Percentiles rank a stretch among this genome's conserved stretches.
These are phyloP conservation scores for Chloris gayana DNA, from an alignment of 176 grass and related monocot species.

Conservation along the genomic window DNA sequence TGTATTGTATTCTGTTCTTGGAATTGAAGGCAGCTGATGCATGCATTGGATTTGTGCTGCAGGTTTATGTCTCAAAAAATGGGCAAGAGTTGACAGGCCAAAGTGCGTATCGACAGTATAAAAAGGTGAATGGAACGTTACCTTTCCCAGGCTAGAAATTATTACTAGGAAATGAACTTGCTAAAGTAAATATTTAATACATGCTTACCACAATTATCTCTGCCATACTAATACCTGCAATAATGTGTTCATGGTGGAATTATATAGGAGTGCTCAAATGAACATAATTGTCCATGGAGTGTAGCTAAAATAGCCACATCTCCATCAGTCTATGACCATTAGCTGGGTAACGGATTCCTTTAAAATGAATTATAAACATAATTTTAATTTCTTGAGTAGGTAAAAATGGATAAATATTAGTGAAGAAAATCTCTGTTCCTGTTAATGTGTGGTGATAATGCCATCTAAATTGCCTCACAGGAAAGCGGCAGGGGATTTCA, in stretches of 20 bases:
- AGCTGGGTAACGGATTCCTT: neutral
- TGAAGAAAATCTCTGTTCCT: neutral
- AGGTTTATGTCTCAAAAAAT: constrained; percentile 85
- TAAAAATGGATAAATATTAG: neutral
- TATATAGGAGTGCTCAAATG: neutral
- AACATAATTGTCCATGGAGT: constrained; percentile 4
- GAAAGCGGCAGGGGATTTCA: constrained; percentile 53
- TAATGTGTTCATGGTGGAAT: neutral
- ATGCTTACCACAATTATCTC: neutral
- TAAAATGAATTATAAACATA: neutral
- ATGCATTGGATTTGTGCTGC: constrained; percentile 44
- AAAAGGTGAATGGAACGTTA: constrained; percentile 47
- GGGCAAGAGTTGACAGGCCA: constrained; percentile 74
- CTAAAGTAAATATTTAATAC: constrained; percentile 5
- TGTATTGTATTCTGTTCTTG: neutral
- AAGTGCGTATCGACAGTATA: constrained; percentile 72
- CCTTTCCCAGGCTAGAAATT: neutral
- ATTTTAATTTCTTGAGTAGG: neutral
- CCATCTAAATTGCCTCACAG: constrained; percentile 37
- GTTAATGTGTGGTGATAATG: constrained; percentile 17
- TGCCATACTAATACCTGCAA: neutral
- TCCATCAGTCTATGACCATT: neutral
- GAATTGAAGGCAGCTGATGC: neutral
- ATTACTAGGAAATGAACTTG: neutral
- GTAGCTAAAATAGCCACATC: neutral